A percentile compares a stretch with the other conserved stretches of the same genome.
Conservation (phyloP, 2,329 filamentous ascomycete species). For the Alternaria consortialis region DNA sequence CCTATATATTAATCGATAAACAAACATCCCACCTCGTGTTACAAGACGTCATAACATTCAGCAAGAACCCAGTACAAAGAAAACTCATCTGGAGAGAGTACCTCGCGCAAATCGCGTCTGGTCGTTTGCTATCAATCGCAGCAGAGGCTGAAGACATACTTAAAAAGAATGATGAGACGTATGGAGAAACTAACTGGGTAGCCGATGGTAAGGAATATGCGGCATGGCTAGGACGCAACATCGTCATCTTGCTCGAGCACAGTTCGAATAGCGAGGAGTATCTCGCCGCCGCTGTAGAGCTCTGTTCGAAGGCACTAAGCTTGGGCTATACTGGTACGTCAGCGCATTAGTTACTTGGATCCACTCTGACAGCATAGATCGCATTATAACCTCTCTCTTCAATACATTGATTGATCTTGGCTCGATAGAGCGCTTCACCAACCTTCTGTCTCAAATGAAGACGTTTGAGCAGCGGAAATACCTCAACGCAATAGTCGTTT, state of each 20-base stretch:
- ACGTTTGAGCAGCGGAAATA: slow-evolving; percentile 60
- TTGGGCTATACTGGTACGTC: slow-evolving; percentile 72
- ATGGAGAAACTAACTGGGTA: slow-evolving; percentile 63
- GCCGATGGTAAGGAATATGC: slow-evolving; percentile 71
- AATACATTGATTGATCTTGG: slow-evolving; percentile 22
- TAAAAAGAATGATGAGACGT: slow-evolving; percentile 40
- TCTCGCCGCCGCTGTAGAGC: slow-evolving; percentile 44
- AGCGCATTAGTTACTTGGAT: not conserved
- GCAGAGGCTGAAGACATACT: slow-evolving; percentile 67
- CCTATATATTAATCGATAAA: slow-evolving; percentile 55
- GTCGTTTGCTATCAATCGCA: slow-evolving; percentile 65
- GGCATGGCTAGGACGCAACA: slow-evolving; percentile 74
- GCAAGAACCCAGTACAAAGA: slow-evolving; percentile 55
- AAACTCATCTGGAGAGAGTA: slow-evolving; percentile 71
- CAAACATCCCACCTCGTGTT: slow-evolving; percentile 57
- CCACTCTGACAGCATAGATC: slow-evolving; percentile 30
- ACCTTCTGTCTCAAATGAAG: slow-evolving; percentile 56
- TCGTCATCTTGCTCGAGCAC: slow-evolving; percentile 61
- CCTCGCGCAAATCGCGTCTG: slow-evolving; percentile 66
- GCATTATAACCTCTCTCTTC: slow-evolving; percentile 30
- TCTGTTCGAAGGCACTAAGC: slow-evolving; percentile 68
- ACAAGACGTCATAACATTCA: slow-evolving; percentile 54
- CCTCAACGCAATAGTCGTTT: slow-evolving; percentile 46
- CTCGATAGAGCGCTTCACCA: slow-evolving; percentile 33
- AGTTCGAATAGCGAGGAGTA: slow-evolving; percentile 48